phyloP scores from a whole-genome alignment of 2,329 filamentous ascomycete genomes.

The Sporothrix luriei region DNA sequence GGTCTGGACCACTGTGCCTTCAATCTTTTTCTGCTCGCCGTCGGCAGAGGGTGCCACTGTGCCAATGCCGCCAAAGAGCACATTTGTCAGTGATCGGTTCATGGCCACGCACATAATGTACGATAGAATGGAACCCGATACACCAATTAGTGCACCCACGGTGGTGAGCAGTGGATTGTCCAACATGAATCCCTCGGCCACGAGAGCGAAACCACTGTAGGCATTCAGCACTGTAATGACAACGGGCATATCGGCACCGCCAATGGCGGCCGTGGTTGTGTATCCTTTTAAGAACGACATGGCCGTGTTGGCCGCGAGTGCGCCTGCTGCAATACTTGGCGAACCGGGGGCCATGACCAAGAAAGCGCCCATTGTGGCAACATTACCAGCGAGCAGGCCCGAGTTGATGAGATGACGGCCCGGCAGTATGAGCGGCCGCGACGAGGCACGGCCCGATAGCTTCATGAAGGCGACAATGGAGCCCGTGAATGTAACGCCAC shows the following conservation, averaged over 20 bases:
- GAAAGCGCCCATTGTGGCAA: slow-evolving; percentile 82
- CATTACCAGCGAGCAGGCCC: slow-evolving; percentile 72
- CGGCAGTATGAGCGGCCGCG: slow-evolving; percentile 70
- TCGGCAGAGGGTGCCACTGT: slow-evolving; percentile 57
- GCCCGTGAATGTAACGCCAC: slow-evolving; percentile 87
- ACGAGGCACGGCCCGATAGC: slow-evolving; percentile 79
- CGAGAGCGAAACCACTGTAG: slow-evolving; percentile 86
- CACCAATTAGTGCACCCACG: slow-evolving; percentile 83
- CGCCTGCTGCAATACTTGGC: slow-evolving; percentile 75
- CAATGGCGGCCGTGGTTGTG: slow-evolving; percentile 85
- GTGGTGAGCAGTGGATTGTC: slow-evolving; percentile 83
- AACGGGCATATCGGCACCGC: slow-evolving; percentile 91
- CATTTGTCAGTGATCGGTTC: slow-evolving; percentile 88
- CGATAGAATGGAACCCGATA: slow-evolving; percentile 84
- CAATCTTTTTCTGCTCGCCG: slow-evolving; percentile 71
- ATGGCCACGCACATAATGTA: slow-evolving; percentile 88
- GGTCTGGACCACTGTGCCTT: slow-evolving; percentile 77
- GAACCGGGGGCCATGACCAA: slow-evolving; percentile 78
- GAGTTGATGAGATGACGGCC: slow-evolving; percentile 77
- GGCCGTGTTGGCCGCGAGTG: slow-evolving; percentile 72
- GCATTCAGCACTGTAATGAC: slow-evolving; percentile 90
- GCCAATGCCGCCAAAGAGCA: slow-evolving; percentile 77
- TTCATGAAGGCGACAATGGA: slow-evolving; percentile 90
- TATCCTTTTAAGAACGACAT: slow-evolving; percentile 84
- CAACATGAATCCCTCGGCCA: slow-evolving; percentile 90